Evolutionary conservation across 2,329 filamentous ascomycete genomes (phyloP).

Genomic region (Verruconis gallopava): DNA sequence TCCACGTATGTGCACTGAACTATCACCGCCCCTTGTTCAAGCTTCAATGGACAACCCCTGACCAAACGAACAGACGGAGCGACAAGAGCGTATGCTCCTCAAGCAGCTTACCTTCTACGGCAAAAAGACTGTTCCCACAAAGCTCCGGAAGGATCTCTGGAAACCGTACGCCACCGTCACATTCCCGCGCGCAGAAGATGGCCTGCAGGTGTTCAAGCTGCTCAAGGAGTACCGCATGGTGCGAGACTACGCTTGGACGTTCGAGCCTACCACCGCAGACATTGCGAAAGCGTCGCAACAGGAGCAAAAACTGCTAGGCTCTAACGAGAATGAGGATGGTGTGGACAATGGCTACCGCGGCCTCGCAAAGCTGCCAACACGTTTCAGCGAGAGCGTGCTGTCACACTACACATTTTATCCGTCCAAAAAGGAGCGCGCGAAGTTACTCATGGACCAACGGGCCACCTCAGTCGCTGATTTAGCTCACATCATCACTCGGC

Average conservation of each 20-base stretch:
- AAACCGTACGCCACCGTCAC: slow-evolving; percentile 44
- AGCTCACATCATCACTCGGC: neutral
- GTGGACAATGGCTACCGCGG: too few species aligned
- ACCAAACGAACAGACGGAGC: slow-evolving; percentile 4
- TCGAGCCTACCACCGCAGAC: slow-evolving; percentile 22
- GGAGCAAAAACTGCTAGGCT: neutral
- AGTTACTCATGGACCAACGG: slow-evolving; percentile 49
- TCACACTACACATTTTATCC: slow-evolving; percentile 21
- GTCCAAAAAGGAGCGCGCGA: slow-evolving; percentile 37
- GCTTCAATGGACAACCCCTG: neutral
- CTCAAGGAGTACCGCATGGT: slow-evolving; percentile 48
- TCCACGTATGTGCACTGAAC: slow-evolving; percentile 34
- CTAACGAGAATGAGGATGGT: too few species aligned
- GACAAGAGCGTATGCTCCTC: slow-evolving; percentile 37
- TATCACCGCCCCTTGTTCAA: neutral
- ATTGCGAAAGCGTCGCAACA: neutral
- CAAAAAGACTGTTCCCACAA: slow-evolving; percentile 48
- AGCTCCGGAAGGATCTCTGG: slow-evolving; percentile 51
- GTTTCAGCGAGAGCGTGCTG: too few species aligned
- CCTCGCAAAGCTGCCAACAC: slow-evolving; percentile 28
- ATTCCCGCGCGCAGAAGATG: slow-evolving; percentile 37
- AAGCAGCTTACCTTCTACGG: slow-evolving; percentile 49
- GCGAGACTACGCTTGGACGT: slow-evolving; percentile 41
- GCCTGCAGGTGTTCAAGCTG: slow-evolving; percentile 42
- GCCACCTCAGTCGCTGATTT: slow-evolving; percentile 47